Evolutionary conservation across 257 asterid species (phyloP).

Genomic region (Verbascum thapsus): DNA sequence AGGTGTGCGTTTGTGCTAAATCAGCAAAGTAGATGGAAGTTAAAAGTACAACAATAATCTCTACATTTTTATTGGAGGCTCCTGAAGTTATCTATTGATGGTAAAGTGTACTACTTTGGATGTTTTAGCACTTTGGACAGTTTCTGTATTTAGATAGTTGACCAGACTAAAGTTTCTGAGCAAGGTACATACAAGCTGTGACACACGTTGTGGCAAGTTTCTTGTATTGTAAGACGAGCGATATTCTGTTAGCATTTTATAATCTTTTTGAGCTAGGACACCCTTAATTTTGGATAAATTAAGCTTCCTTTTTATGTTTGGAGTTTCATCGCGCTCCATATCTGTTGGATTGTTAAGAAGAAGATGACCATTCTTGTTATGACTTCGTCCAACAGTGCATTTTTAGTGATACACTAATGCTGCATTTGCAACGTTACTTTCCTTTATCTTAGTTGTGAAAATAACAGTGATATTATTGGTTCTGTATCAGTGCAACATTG

Average conservation of each 20-base stretch:
- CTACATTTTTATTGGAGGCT: background rate
- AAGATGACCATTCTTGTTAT: background rate
- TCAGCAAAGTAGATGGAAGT: background rate
- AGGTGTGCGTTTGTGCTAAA: slow-evolving; percentile 4
- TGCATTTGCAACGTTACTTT: background rate
- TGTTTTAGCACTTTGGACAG: background rate
- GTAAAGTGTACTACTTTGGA: background rate
- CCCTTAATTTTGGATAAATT: slow-evolving; percentile 3
- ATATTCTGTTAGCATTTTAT: slow-evolving; percentile 1
- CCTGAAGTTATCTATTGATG: slow-evolving; percentile 17
- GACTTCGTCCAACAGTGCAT: background rate
- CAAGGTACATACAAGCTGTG: slow-evolving; percentile 1
- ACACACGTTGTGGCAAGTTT: background rate
- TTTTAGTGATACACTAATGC: background rate
- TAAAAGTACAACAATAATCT: background rate
- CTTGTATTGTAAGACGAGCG: background rate
- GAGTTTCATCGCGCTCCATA: background rate
- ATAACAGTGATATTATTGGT: background rate
- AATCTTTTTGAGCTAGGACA: slow-evolving; percentile 3
- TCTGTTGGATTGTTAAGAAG: slow-evolving; percentile 1
- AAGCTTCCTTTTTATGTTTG: background rate
- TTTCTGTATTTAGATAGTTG: background rate
- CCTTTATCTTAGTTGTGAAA: background rate
- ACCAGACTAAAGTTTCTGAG: background rate
- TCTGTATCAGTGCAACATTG: background rate